Conservation (phyloP, 1,284 basidiomycete genomes). For the Austroboletus novae-zelandiae region DNA sequence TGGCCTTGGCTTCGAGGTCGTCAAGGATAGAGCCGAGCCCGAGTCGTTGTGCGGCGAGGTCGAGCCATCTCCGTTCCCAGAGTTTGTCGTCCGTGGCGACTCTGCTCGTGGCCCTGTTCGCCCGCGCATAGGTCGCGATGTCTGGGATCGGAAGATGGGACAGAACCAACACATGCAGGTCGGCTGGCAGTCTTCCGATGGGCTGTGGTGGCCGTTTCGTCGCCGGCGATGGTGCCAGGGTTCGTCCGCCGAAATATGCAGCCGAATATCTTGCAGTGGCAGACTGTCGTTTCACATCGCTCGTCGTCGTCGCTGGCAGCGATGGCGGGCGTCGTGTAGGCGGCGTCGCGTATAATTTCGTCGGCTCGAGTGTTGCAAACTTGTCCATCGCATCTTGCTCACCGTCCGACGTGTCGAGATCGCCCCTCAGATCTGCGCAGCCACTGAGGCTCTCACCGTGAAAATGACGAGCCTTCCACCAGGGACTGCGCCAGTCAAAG, state of each 20-base stretch:
- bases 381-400: conserved; percentile 60
- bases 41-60: conserved; percentile 46
- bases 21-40: conserved; percentile 54
- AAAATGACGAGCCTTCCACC: conserved; percentile 26
- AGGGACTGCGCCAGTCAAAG: conserved; percentile 74
- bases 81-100: conserved; percentile 69
- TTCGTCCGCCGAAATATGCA: conserved; percentile 22
- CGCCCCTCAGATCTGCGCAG: conserved; percentile 6
- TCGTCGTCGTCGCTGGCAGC: background rate
- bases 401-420: background rate
- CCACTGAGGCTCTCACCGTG: conserved; percentile 8
- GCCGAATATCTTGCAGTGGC: conserved; percentile 6
- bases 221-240: conserved; percentile 25
- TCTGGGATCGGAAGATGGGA: conserved; percentile 75
- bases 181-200: conserved; percentile 76
- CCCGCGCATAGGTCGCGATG: conserved; percentile 70
- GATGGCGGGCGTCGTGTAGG: conserved; percentile 3
- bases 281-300: conserved; percentile 12
- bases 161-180: conserved; percentile 74
- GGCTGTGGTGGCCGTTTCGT: conserved; percentile 21
- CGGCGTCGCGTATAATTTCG: conserved; percentile 52
- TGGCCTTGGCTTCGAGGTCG: conserved; percentile 47
- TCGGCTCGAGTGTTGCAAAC: conserved; percentile 74
- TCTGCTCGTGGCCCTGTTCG: conserved; percentile 60
- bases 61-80: conserved; percentile 72